Conservation (phyloP, 495 filamentous ascomycete species). For the Hypomontagnella submonticulosa region DNA sequence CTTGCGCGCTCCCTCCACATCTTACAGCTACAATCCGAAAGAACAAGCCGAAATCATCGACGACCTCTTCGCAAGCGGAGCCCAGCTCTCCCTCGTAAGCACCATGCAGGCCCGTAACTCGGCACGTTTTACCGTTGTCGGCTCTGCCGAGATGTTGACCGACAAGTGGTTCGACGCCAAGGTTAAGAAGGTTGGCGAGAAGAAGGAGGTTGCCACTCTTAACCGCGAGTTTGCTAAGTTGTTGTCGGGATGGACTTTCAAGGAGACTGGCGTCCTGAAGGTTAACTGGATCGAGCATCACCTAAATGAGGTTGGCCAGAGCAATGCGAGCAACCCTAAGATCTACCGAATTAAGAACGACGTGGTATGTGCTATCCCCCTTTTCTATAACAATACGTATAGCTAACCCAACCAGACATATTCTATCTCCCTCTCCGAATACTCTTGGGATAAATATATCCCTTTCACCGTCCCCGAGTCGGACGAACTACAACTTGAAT, state of each 20-base stretch:
- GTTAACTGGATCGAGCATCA: slow-evolving; percentile 87
- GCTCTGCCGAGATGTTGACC: slow-evolving; percentile 85
- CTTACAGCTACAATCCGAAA: slow-evolving; percentile 95
- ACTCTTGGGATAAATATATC: slow-evolving; percentile 71
- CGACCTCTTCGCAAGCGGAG: slow-evolving; percentile 84
- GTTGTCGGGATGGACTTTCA: slow-evolving; percentile 89
- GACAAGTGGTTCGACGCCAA: slow-evolving; percentile 89
- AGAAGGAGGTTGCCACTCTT: slow-evolving; percentile 69
- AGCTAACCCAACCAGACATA: slow-evolving; percentile 70
- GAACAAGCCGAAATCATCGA: slow-evolving; percentile 76
- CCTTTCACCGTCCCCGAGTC: slow-evolving; percentile 75
- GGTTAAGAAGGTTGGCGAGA: slow-evolving; percentile 69
- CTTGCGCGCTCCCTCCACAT: slow-evolving; percentile 79
- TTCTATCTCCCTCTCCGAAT: slow-evolving; percentile 89
- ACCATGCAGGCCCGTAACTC: slow-evolving; percentile 92
- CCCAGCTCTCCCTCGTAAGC: slow-evolving; percentile 83
- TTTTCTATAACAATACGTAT: neutral
- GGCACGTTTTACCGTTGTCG: slow-evolving; percentile 87
- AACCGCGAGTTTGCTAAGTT: slow-evolving; percentile 89
- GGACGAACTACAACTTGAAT: slow-evolving; percentile 91
- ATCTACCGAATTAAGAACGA: slow-evolving; percentile 98
- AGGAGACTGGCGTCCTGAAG: slow-evolving; percentile 89
- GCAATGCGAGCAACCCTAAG: slow-evolving; percentile 74
- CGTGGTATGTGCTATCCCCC: slow-evolving; percentile 72
- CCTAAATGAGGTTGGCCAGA: slow-evolving; percentile 65